Evolutionary conservation across 192 early-diverging fungal species (phyloP), one percentile per base, ranked within the genome.

Genomic region (Coemansia sp.): DNA sequence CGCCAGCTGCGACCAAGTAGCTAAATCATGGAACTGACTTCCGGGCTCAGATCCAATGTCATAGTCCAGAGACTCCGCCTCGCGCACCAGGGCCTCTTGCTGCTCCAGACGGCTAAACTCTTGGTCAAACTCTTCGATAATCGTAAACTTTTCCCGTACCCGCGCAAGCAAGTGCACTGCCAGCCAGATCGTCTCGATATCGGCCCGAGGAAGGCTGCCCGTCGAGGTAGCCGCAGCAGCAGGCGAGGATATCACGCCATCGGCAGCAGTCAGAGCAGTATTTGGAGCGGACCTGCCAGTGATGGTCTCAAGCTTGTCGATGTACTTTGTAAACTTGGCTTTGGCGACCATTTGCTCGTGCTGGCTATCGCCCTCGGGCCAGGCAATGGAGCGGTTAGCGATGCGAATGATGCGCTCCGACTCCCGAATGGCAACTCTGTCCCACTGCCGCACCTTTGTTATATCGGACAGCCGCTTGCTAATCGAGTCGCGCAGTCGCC

Each of bases 401-500:
- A 75, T 74, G 34, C 62, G 75, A 11, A 65, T 60, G 27, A 79
- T 64, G 15, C 74, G 68, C 44, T 62, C 74, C 4, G 72, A 68
- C 41, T 71, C 70, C 54, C 69, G 74, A 9, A 67, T 55, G 38
- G 70, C 60, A 2, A 32, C 56, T 53, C 57, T 56, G 62, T 77
- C 71, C 71, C 72, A 63, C 48, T 68, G 63, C 14, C 74, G 73
- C n/a, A 53, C 39, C 50, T 68, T 65, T 27, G 61, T 60, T 17
- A 83, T 53, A 29, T 85, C 84, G 0, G 39, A n/a, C 42, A 82
- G 61, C 26, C 80, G 76, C 62, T 72, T 78, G n/a, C 63, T 64
- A 24, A 82, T 67, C 17, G 85, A 83, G 15, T 80, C 77, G 10
- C 86, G 76, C 36, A 85, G 46, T 32, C 83, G 79, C 62, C 80